Evolutionary conservation across 345 rosid genomes (phyloP).

Genomic region (Acer yangbiense): DNA sequence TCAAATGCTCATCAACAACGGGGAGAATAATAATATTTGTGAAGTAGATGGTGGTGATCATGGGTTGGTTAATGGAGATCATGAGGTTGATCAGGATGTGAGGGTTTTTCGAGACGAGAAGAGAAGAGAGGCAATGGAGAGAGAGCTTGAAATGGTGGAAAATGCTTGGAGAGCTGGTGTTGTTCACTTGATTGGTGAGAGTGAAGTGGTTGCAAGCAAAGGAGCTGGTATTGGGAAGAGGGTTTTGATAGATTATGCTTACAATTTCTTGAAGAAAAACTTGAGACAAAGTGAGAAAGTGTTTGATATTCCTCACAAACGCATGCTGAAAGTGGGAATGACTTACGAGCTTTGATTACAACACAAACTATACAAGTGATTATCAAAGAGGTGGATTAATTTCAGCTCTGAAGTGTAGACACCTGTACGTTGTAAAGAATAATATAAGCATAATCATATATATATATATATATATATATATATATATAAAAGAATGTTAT

Average conservation of each 20-base stretch:
- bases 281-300: conserved; percentile 41
- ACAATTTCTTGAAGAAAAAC: conserved; percentile 47
- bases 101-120: background rate
- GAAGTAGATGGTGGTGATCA: conserved; percentile 1
- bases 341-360: conserved; percentile 39
- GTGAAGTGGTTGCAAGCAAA: conserved; percentile 38
- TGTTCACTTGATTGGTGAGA: conserved; percentile 57
- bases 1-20: background rate
- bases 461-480: background rate
- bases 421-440: background rate
- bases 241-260: conserved; percentile 40
- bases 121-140: conserved; percentile 19
- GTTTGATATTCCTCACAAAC: conserved; percentile 48
- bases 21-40: background rate
- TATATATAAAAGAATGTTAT: background rate
- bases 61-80: background rate
- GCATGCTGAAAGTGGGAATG: conserved; percentile 63
- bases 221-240: conserved; percentile 41
- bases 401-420: background rate
- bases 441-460: background rate
- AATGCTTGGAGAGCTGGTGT: conserved; percentile 39
- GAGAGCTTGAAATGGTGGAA: conserved; percentile 38
- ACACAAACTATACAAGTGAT: no score
- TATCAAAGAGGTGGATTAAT: no score
- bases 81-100: background rate